Evolutionary conservation across 2,329 filamentous ascomycete genomes (phyloP).

Genomic region (Phialemoniopsis sp.): DNA sequence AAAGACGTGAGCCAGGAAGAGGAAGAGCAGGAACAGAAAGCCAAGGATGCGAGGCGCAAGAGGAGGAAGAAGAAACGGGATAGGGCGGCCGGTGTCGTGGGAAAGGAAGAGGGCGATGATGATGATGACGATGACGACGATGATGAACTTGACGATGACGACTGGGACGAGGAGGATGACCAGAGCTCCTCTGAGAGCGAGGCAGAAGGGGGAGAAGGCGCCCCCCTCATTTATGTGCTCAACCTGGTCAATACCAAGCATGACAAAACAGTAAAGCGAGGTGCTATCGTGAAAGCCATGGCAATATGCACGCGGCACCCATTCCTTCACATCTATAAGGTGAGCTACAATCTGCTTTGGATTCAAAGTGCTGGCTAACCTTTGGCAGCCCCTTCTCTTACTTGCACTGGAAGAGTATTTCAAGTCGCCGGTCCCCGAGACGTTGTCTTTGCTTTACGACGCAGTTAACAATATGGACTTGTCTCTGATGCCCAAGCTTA

Average conservation of each 20-base stretch:
- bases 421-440: slow-evolving; percentile 83
- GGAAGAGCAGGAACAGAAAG: slow-evolving; percentile 66
- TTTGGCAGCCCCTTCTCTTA: slow-evolving; percentile 70
- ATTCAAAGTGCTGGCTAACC: slow-evolving; percentile 8
- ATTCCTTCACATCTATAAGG: slow-evolving; percentile 98
- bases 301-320: slow-evolving; percentile 97
- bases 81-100: slow-evolving; percentile 41
- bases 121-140: slow-evolving; percentile 36
- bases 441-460: slow-evolving; percentile 81
- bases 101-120: slow-evolving; percentile 43
- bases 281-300: slow-evolving; percentile 96
- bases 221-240: slow-evolving; percentile 91
- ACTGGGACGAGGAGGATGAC: slow-evolving; percentile 43
- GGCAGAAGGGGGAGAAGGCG: slow-evolving; percentile 71
- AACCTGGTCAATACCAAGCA: slow-evolving; percentile 98
- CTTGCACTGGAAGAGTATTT: slow-evolving; percentile 96
- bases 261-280: slow-evolving; percentile 87
- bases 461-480: slow-evolving; percentile 96
- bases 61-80: slow-evolving; percentile 49
- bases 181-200: slow-evolving; percentile 56
- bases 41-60: slow-evolving; percentile 48
- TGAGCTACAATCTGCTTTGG: slow-evolving; percentile 19
- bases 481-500: slow-evolving; percentile 84
- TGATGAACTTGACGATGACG: slow-evolving; percentile 38
- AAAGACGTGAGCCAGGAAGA: slow-evolving; percentile 86